phyloP scores from a whole-genome alignment of 1,284 basidiomycete genomes.

The Marasmius tenuissimus region DNA sequence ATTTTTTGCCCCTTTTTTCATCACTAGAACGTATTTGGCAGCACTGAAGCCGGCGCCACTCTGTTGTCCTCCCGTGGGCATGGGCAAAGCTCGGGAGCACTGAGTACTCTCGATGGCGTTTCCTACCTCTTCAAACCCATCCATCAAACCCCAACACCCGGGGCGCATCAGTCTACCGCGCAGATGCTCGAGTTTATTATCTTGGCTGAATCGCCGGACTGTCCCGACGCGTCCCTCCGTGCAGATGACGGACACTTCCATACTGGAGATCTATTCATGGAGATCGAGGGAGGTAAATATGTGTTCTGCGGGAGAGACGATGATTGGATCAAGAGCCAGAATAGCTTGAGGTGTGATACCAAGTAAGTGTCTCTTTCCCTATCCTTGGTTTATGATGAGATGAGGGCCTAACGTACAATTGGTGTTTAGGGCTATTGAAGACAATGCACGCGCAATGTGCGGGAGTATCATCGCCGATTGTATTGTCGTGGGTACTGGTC shows the following conservation, averaged over 20 bases:
- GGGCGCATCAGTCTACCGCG: constrained; percentile 27
- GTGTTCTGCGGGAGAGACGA: constrained; percentile 54
- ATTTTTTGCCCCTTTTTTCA: not conserved
- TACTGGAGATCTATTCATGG: constrained; percentile 58
- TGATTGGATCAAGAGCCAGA: constrained; percentile 63
- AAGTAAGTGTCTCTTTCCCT: constrained; percentile 31
- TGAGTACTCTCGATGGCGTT: constrained; percentile 50
- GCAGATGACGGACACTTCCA: constrained; percentile 50
- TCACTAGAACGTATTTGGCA: constrained; percentile 71
- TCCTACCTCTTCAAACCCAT: constrained; percentile 63
- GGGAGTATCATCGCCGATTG: constrained; percentile 4
- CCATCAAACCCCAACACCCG: constrained; percentile 20
- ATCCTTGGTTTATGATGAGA: not conserved
- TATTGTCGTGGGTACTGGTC: constrained; percentile 3
- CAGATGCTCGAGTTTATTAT: constrained; percentile 51
- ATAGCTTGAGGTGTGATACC: constrained; percentile 53
- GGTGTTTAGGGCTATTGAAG: constrained; percentile 2
- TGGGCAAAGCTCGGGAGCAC: constrained; percentile 10
- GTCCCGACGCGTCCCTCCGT: constrained; percentile 45
- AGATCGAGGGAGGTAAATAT: constrained; percentile 44
- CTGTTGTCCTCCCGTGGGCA: not conserved
- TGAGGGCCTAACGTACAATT: too few relatives aligned
- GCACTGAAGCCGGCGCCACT: constrained; percentile 48
- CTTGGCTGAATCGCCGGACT: constrained; percentile 47
- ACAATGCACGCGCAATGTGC: not conserved